Base-by-base conservation (phyloP, 306 rosid species). In the Cyclanthera cordifolia region DNA sequence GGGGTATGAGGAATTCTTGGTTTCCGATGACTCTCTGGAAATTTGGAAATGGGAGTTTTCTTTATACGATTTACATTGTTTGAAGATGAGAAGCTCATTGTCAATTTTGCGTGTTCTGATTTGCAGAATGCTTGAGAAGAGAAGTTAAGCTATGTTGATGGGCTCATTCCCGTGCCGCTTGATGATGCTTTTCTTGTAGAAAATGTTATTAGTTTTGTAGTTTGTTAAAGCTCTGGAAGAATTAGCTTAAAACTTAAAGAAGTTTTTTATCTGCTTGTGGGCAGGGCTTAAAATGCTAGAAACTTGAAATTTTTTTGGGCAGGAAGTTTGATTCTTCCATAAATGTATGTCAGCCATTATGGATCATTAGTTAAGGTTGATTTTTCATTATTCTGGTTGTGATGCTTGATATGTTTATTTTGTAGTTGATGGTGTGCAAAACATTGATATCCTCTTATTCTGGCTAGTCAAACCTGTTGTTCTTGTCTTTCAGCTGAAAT, bases 381-480 rank as follows among this genome's bases (percentile, higher is more conserved):
- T 32, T 17, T 53, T 37, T 61, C 28, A 37, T 34, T 30, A 21
- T 11, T 19, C 28, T 70, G 30, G 66, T 71, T 56, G 47, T 71
- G 67, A 71, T 55, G 55, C 27, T 17, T 41, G 10, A 32, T 32
- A 1, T 32, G 3, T 69, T 76, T 55, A 3, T 55, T 70, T 76
- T 82, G 80, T 61, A 90, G 95, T 86, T 69, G 95, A 90, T 73
- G 80, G 88, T 81, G 74, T 79, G 82, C 84, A 81, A 71, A 83
- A 81, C 75, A 90, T 78, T 69, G 82, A 86, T 4, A 76, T 93
- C 72, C 95, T 93, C 74, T 79, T 93, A 82, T 93, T 93, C 84
- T 93, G 99, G 99, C 99, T 90, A 85, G 41, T 34, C 41, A 86
- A 88, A 80, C 99, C 95, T 45, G 88, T 82, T 66, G 99, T 93